phyloP scores from a whole-genome alignment of 208 protist species.

The Acanthamoeba healyi region DNA sequence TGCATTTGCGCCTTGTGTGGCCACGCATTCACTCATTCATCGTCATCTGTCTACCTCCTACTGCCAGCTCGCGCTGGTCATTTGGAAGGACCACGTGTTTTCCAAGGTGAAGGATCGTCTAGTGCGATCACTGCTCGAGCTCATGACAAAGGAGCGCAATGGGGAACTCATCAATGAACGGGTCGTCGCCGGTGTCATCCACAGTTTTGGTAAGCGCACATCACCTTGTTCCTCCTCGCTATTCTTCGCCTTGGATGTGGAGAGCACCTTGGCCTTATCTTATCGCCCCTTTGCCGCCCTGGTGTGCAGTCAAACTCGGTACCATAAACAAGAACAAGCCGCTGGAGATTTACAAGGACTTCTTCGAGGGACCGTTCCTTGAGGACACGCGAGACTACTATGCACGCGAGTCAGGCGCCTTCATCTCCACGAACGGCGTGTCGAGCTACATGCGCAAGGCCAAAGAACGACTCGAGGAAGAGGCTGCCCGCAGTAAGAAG shows the following conservation, averaged over 20 bases:
- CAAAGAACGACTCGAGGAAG: constrained; percentile 88
- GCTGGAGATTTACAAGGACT: constrained; percentile 85
- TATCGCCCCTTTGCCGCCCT: not conserved
- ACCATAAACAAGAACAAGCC: constrained; percentile 82
- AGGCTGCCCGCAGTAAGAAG: constrained; percentile 84
- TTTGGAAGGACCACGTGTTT: constrained; percentile 85
- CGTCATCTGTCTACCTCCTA: not conserved
- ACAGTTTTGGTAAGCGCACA: constrained; percentile 77
- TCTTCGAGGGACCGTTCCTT: constrained; percentile 87
- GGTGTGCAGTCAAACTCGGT: constrained; percentile 80
- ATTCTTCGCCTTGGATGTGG: not conserved
- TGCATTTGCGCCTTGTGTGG: not conserved
- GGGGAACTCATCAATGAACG: constrained; percentile 81
- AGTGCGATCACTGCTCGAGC: constrained; percentile 78
- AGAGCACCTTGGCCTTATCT: not conserved
- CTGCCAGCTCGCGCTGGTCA: constrained; percentile 80
- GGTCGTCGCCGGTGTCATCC: constrained; percentile 80
- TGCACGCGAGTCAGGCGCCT: constrained; percentile 80
- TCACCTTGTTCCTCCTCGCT: not conserved
- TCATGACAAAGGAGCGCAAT: constrained; percentile 84
- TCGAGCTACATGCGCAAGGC: constrained; percentile 91
- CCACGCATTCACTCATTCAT: not conserved
- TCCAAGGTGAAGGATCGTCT: constrained; percentile 78
- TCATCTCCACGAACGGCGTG: constrained; percentile 85
- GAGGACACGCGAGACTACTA: constrained; percentile 87